Base-by-base conservation (phyloP, 768 basidiomycete species). In the Lyophyllum atratum region DNA sequence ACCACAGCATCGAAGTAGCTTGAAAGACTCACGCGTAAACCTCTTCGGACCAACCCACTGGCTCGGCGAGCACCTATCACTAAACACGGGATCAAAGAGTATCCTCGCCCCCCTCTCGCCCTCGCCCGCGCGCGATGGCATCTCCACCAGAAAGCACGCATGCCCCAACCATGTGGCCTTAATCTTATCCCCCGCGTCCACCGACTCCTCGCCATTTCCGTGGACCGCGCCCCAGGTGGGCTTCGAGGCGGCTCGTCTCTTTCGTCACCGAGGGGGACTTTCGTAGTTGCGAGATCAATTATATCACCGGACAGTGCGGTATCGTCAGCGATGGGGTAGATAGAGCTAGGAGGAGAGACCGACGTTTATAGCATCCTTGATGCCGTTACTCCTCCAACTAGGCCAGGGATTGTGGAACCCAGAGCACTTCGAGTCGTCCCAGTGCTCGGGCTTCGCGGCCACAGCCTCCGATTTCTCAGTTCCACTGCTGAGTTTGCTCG, bases 151-250 rank as follows among this genome's bases (percentile, higher is more conserved):
- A 68, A 82, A 82, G 49, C 77, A 83, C 0, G 82, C 83, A 66
- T 84, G 83, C 10, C 82, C 82, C 0, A 84, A 71, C 81, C 81
- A 83, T 0, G 82, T 84, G 6, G 80, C 70, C 58, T 79, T 82
- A 31, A 84, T 75, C 59, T 73, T 69, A 58, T 76, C 58, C 25
- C 70, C 63, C n/a, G 61, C 54, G n/a, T 62, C 59, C 31, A 14
- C 11, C 29, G 29, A 5, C 29, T 62, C 52, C 24, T 66, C 60
- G n/a, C 31, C 19, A 44, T n/a, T n/a, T n/a, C 56, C 39, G 47
- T 60, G n/a, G 54, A 69, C 46, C 51, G 61, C 58, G 55, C 73
- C 69, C 81, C 75, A 74, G 45, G 70, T 74, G 40, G 80, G 74
- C 59, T 70, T 68, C 60, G 24, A 71, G 60, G 40, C 49, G 39